Base-by-base conservation (phyloP, 306 rosid species). In the Trifolium subterraneum region DNA sequence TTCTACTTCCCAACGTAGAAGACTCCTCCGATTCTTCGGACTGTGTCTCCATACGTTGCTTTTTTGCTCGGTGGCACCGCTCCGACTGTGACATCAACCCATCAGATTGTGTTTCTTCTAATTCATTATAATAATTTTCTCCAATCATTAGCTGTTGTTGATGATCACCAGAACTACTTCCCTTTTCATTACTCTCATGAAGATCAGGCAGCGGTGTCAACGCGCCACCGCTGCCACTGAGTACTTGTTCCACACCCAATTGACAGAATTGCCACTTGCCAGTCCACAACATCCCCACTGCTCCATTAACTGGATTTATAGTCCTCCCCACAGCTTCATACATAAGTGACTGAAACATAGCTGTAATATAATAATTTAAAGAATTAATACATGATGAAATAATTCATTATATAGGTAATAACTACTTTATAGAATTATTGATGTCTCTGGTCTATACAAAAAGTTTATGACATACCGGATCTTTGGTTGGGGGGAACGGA, bases 241-340 rank as follows among this genome's bases (percentile, higher is more conserved):
- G 74, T 16, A 93, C 91, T 3, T 82, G 87, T 56, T 91, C 88
- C 9, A 87, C 92, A 19, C 86, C 98, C 52, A 70, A 11, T 64
- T 91, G 94, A 75, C 97, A 91, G 20, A 93, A 76, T 9, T 89
- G 82, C 98, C 98, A 93, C 52, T 89, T 87, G 8, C 96, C 97
- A 2, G 75, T 77, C 87, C 87, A 86, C 10, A 93, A 84, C 10
- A 93, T 75, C 51, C 94, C 98, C 18, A 86, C 96, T 11, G 88
- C 96, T 56, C 98, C 98, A 54, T 80, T 85, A 13, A 91, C 94
- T 3, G 98, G 97, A 74, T 91, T 88, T 42, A 93, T 81, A 4
- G 88, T 91, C 52, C 97, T 84, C 31, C 97, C 98, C 47, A 86
- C 93, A 35, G 94, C 97, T 71, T 93, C 98, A 70, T 79, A 91